Conservation (phyloP, 306 rosid genomes). For the Cucurbita moschata region DNA sequence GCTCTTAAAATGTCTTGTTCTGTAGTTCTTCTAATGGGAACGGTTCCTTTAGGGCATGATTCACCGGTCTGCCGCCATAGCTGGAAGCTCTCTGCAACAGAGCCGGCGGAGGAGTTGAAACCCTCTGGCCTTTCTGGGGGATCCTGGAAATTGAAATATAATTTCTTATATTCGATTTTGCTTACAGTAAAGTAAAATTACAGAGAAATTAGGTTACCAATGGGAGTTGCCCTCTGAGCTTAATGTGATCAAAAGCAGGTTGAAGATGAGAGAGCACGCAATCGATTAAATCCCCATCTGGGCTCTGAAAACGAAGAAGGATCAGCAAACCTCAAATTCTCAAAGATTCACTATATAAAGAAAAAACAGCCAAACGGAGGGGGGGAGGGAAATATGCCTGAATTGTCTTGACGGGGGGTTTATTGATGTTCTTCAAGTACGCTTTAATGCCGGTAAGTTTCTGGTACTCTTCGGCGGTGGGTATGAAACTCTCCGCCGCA, state of each 20-base stretch:
- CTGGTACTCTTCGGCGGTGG: constrained; percentile 22
- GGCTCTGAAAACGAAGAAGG: constrained; percentile 47
- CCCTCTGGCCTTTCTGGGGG: constrained; percentile 80
- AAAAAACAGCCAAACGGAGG: background rate
- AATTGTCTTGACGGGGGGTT: constrained; percentile 74
- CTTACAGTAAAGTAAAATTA: background rate
- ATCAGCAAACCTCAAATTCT: constrained; percentile 13
- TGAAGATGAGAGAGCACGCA: constrained; percentile 76
- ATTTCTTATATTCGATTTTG: background rate
- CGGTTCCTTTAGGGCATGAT: constrained; percentile 72
- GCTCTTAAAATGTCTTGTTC: constrained; percentile 72
- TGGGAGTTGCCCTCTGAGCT: constrained; percentile 58
- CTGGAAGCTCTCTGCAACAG: constrained; percentile 35
- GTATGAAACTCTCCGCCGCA: constrained; percentile 24
- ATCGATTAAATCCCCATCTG: constrained; percentile 92
- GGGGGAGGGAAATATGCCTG: constrained; percentile 23
- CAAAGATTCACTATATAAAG: background rate
- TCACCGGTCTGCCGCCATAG: constrained; percentile 70
- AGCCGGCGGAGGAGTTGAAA: constrained; percentile 20
- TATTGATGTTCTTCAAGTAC: constrained; percentile 58
- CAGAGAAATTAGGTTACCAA: constrained; percentile 37
- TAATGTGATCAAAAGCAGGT: constrained; percentile 85
- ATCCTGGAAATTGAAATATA: constrained; percentile 40
- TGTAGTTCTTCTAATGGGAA: constrained; percentile 74
- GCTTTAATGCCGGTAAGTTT: constrained; percentile 27